Conservation (phyloP, 305 asterid genomes). For the Fraxinus greggii region DNA sequence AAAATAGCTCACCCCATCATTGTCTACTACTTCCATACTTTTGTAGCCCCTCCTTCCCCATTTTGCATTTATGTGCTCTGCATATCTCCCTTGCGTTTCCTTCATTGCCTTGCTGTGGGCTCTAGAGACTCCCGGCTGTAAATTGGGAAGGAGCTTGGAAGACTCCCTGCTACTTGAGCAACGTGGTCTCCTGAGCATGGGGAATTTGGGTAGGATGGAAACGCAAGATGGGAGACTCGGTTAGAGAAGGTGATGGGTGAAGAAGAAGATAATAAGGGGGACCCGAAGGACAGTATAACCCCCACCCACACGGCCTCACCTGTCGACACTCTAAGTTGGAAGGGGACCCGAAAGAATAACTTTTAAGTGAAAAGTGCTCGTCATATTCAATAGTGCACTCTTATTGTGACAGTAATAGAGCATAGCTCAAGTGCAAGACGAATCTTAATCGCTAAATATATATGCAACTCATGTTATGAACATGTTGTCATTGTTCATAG, state of each 20-base stretch:
- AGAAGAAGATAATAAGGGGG: not conserved
- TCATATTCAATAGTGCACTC: not conserved
- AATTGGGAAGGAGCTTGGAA: not conserved
- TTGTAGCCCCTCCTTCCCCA: not conserved
- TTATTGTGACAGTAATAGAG: not conserved
- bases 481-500: not conserved
- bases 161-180: not conserved
- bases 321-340: not conserved
- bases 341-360: not conserved
- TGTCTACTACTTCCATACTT: too few relatives aligned
- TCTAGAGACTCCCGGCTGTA: not conserved
- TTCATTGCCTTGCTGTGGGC: not conserved
- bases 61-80: not conserved
- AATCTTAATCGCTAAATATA: not conserved
- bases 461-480: not conserved
- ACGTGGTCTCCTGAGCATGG: not conserved
- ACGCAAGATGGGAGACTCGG: not conserved
- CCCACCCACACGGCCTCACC: not conserved
- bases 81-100: not conserved
- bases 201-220: not conserved
- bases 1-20: not conserved
- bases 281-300: not conserved
- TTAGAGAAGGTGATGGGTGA: not conserved
- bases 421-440: not conserved
- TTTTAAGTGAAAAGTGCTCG: not conserved